A percentile compares a stretch with the other conserved stretches of the same genome.
These are phyloP conservation scores for Bryum argenteum DNA, from an alignment of 225 moss, liverwort and hornwort species.

Conservation along the genomic window DNA sequence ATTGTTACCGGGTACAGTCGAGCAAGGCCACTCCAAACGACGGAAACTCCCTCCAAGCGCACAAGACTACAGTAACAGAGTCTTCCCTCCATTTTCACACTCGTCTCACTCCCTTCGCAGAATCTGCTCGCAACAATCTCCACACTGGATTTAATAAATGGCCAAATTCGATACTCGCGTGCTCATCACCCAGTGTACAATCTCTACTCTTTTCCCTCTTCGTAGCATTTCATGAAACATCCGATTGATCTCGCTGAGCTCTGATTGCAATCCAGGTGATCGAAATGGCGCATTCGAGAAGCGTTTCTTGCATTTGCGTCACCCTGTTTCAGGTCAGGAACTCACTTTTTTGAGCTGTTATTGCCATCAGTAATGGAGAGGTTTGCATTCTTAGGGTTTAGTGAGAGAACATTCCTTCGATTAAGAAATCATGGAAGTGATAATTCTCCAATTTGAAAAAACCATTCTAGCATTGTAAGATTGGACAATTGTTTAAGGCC, in stretches of 20 bases:
- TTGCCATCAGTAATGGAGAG: no score
- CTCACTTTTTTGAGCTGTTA: no score
- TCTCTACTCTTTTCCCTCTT: background rate
- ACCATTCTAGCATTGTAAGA: no score
- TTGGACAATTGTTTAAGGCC: no score
- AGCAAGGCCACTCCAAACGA: no score
- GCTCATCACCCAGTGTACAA: constrained; percentile 39
- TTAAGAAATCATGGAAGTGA: no score
- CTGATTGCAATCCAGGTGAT: constrained; percentile 26
- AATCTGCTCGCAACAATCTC: background rate
- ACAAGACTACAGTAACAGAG: no score
- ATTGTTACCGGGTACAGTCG: no score
- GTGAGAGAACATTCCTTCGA: no score
- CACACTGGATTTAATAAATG: constrained; percentile 17
- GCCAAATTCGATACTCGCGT: constrained; percentile 35
- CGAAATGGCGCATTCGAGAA: constrained; percentile 23
- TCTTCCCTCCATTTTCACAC: background rate
- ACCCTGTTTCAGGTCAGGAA: constrained; percentile 39
- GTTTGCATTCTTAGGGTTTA: no score
- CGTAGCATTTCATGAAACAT: background rate
- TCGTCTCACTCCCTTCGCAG: background rate
- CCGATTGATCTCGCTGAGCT: background rate
- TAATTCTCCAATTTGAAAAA: no score
- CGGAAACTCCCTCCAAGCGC: no score
- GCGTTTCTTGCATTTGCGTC: constrained; percentile 45